Evolutionary conservation across 108 stramenopile genomes (phyloP), one percentile per base, ranked within the genome.

Genomic region (Fragilariopsis cylindrus): DNA sequence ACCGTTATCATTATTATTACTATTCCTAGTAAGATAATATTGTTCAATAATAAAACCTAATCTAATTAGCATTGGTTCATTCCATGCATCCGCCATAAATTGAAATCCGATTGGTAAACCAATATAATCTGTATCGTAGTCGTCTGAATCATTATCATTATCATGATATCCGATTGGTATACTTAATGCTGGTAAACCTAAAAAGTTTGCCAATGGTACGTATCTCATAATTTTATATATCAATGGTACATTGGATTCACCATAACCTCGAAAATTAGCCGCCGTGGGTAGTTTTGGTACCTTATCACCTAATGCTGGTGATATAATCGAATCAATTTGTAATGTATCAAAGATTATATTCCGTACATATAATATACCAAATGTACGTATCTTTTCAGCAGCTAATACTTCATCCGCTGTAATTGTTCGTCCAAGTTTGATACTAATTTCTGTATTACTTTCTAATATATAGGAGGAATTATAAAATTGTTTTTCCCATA

Each of bases 351-450:
- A 80, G 3, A 80, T 7, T 5, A 77, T 46, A 19, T 78, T 60
- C 9, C 74, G 74, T 4, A 88, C 55, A 15, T 69, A 54, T 0
- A 78, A 15, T 55, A 84, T 75, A 12, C 74, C 84, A 64, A 69
- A 90, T 6, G 54, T 50, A 1, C 85, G 74, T 9, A 90, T 48
- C 39, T 76, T 80, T 75, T 84, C 84, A 12, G 82, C 87, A 9
- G 82, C 69, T 13, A 88, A 53, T 9, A 84, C 46, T 64, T 90
- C 90, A 11, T 43, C 16, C 5, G 81, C 80, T 45, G 82, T 78
- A 3, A 75, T 50, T 0, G 81, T 53, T 13, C 53, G 68, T 3
- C 90, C 90, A 5, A 90, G 19, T 1, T 54, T 73, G 7, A 88
- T n/a, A 53, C 74, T 68, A 16, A 90, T 80, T 41, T 70, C 15